A percentile compares a stretch with the other conserved stretches of the same genome.
Conservation (phyloP, 352 stramenopile species). For the Phytophthora fragariae region DNA sequence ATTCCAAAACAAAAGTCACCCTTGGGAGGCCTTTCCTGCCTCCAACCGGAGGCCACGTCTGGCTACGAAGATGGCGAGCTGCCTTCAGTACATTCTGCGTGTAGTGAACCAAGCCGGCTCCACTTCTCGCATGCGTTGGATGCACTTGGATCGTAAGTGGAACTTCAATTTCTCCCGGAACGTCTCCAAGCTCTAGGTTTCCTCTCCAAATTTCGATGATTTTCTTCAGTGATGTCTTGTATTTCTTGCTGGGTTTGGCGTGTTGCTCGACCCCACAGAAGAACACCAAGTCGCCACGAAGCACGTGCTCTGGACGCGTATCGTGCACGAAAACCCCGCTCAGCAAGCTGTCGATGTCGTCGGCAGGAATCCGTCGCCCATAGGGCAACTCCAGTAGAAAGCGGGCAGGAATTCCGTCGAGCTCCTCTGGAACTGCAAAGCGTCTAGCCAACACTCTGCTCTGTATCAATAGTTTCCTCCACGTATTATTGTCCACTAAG, state of each 20-base stretch:
- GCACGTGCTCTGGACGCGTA: background rate
- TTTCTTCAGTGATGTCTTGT: background rate
- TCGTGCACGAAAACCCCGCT: background rate
- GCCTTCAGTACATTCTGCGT: background rate
- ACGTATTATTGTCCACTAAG: background rate
- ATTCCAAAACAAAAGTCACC: slow-evolving; percentile 7
- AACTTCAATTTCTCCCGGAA: background rate
- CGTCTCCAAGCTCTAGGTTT: background rate
- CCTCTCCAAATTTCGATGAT: background rate
- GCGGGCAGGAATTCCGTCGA: background rate
- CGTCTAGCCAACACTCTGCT: background rate
- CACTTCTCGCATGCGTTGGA: background rate
- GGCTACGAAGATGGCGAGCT: background rate
- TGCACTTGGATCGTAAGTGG: background rate
- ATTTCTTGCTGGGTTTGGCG: background rate
- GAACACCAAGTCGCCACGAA: background rate
- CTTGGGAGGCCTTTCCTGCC: background rate
- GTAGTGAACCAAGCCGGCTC: background rate
- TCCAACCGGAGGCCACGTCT: background rate
- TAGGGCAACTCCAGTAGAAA: background rate
- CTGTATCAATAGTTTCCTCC: background rate
- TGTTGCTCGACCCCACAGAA: background rate
- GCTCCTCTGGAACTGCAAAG: background rate
- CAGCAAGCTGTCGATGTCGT: background rate
- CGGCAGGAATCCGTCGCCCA: background rate